These are phyloP conservation scores for Austroboletus niveus DNA, from an alignment of 1,284 basidiomycete species.

Conservation along the genomic window DNA sequence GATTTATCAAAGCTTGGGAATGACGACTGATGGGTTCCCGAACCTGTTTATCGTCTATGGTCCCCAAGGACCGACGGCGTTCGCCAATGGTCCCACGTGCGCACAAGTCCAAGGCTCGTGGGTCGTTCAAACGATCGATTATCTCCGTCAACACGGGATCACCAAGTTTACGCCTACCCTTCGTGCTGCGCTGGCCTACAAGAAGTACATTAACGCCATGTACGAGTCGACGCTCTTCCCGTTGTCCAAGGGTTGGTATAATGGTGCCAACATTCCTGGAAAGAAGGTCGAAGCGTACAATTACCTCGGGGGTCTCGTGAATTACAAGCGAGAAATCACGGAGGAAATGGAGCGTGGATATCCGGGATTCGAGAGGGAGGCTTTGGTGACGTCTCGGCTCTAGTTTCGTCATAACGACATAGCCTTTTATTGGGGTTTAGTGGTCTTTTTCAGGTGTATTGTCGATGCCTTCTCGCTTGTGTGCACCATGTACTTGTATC, in stretches of 20 bases:
- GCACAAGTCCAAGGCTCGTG: slow-evolving; percentile 8
- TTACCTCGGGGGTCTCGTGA: slow-evolving; percentile 9
- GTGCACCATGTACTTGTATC: too few species aligned
- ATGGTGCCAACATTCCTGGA: slow-evolving; percentile 13
- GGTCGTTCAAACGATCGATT: slow-evolving; percentile 14
- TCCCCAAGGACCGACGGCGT: slow-evolving; percentile 15
- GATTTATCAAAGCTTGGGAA: slow-evolving; percentile 5
- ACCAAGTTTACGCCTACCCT: slow-evolving; percentile 17
- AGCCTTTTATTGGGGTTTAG: neutral
- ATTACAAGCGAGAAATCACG: slow-evolving; percentile 12
- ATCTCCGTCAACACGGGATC: slow-evolving; percentile 6
- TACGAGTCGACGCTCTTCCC: slow-evolving; percentile 9
- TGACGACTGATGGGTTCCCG: slow-evolving; percentile 23
- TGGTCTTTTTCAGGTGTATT: neutral
- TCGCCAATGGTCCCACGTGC: slow-evolving; percentile 11
- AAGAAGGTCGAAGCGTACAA: slow-evolving; percentile 12
- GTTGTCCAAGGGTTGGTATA: slow-evolving; percentile 1
- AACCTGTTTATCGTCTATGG: slow-evolving; percentile 19
- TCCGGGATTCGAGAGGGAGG: slow-evolving; percentile 12
- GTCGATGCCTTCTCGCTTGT: neutral
- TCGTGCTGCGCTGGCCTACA: slow-evolving; percentile 8
- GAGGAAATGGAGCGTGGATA: slow-evolving; percentile 14
- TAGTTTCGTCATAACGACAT: neutral
- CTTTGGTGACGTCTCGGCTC: neutral
- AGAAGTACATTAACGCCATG: slow-evolving; percentile 3